phyloP scores from a whole-genome alignment of 768 basidiomycete species.

The Leucocoprinus birnbaumii region DNA sequence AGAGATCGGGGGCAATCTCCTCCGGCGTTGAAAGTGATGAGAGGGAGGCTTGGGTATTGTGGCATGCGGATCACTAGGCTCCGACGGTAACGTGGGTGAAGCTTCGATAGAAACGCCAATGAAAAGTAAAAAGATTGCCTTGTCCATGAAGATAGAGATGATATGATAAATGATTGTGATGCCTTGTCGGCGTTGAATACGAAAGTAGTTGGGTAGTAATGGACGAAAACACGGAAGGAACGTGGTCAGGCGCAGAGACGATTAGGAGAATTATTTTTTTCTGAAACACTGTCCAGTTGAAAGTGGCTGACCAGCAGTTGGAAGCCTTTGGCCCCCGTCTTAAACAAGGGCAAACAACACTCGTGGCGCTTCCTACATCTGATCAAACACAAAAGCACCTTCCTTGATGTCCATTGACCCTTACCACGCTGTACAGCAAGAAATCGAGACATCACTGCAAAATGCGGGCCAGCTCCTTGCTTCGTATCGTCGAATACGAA shows the following conservation, averaged over 20 bases:
- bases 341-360: conserved; percentile 2
- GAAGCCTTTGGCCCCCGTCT: not conserved
- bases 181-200: conserved; percentile 1
- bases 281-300: not conserved
- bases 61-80: not conserved
- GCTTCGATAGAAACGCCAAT: conserved; percentile 8
- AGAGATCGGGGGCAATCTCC: conserved; percentile 1
- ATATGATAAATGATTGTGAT: conserved; percentile 3
- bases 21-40: not conserved
- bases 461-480: conserved; percentile 67
- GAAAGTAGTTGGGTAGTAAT: not conserved
- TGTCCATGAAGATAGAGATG: not conserved
- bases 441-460: conserved; percentile 75
- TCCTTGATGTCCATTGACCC: conserved; percentile 72
- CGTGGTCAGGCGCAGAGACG: not conserved
- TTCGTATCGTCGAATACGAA: conserved; percentile 77
- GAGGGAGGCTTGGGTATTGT: too few relatives aligned
- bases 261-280: not conserved
- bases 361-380: not conserved
- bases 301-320: not conserved
- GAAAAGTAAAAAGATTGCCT: not conserved
- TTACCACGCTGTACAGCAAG: conserved; percentile 83
- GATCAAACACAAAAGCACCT: not conserved
- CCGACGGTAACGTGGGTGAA: conserved; percentile 5
- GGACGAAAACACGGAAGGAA: not conserved